These are phyloP conservation scores for Naegleria fowleri DNA, from an alignment of 208 protist species.

Conservation along the genomic window DNA sequence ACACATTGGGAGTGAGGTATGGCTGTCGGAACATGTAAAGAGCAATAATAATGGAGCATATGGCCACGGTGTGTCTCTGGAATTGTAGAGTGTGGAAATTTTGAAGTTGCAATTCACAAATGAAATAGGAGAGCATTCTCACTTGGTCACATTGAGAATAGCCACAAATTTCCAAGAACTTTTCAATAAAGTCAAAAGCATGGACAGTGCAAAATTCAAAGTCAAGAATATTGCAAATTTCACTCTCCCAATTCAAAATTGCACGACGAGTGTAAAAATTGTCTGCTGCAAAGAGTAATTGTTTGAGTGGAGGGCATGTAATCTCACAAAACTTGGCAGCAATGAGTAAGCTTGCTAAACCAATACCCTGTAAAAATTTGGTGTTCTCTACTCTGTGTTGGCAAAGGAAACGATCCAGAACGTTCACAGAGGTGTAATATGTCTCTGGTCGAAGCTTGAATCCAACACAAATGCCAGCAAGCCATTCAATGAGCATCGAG, in stretches of 20 bases:
- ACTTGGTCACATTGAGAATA: not conserved
- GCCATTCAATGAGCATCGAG: constrained; percentile 94
- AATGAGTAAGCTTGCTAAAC: constrained; percentile 70
- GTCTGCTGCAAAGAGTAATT: constrained; percentile 79
- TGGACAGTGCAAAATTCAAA: constrained; percentile 37
- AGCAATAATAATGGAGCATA: not conserved
- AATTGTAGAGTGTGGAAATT: not conserved
- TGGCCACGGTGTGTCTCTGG: not conserved
- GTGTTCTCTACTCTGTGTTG: constrained; percentile 27
- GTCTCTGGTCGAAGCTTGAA: constrained; percentile 90
- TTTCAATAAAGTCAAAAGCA: constrained; percentile 36
- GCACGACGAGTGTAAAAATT: constrained; percentile 70
- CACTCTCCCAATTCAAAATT: constrained; percentile 50
- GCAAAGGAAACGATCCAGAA: constrained; percentile 85
- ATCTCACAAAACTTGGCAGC: constrained; percentile 41
- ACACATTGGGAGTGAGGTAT: too few species aligned
- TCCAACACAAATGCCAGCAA: constrained; percentile 84
- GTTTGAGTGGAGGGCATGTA: constrained; percentile 73
- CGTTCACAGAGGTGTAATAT: constrained; percentile 88
- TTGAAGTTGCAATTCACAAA: not conserved
- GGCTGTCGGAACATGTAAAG: not conserved
- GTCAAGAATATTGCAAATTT: constrained; percentile 35
- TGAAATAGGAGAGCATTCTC: not conserved
- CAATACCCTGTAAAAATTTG: constrained; percentile 69
- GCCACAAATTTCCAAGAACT: constrained; percentile 10